Percentiles rank a stretch among this genome's conserved stretches.
These are phyloP conservation scores for Lophiotrema nucula DNA, from an alignment of 495 filamentous ascomycete species.

Conservation along the genomic window DNA sequence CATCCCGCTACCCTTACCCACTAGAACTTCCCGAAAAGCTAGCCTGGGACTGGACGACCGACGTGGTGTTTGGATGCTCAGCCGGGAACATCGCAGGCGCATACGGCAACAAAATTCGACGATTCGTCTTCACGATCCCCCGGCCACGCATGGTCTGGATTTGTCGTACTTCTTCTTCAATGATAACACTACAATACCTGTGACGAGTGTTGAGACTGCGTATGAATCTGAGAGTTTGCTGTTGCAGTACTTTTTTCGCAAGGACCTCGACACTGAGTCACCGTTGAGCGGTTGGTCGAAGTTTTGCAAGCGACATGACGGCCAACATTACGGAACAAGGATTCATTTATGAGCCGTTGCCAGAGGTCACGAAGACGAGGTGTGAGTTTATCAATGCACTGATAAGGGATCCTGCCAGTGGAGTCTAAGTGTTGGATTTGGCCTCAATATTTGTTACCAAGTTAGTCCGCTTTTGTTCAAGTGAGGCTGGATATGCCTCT, in stretches of 20 bases:
- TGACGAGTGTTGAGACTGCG: neutral
- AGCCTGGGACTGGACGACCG: slow-evolving; percentile 1
- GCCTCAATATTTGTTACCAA: too few relatives aligned
- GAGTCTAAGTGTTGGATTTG: neutral
- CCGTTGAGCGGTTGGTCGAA: neutral
- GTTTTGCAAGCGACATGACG: neutral
- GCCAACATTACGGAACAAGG: neutral
- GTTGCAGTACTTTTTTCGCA: slow-evolving; percentile 1
- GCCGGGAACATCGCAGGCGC: neutral
- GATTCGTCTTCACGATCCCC: slow-evolving; percentile 1
- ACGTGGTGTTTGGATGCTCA: neutral
- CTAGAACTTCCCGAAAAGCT: neutral
- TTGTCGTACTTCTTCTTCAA: slow-evolving; percentile 1
- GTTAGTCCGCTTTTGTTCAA: too few relatives aligned
- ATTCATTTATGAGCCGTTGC: neutral
- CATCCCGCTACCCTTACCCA: neutral
- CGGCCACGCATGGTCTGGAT: neutral
- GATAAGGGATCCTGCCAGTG: neutral
- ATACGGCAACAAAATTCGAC: neutral
- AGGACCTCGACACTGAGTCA: neutral
- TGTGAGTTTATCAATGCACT: neutral
- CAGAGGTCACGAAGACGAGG: neutral
- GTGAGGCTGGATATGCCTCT: too few relatives aligned
- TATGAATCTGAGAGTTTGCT: neutral
- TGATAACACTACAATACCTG: slow-evolving; percentile 1